Evolutionary conservation across 1,284 basidiomycete species (phyloP), one percentile per base, ranked within the genome.

Genomic region (Vanrija humicola): DNA sequence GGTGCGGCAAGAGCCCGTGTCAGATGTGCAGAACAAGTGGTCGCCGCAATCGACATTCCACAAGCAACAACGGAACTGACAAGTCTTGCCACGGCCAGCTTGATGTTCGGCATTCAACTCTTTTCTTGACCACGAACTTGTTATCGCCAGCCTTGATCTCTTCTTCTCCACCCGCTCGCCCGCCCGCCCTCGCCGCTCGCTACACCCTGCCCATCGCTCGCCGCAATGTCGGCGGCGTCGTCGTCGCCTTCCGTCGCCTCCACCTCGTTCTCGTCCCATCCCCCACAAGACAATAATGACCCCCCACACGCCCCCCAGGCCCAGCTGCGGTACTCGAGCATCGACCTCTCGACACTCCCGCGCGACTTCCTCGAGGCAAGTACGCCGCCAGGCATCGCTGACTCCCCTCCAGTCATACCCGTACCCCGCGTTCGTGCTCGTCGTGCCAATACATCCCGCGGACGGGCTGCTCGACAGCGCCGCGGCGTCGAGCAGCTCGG

Each of bases 401-500:
- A 34, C 46, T 70, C 72, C 43, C 71, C 73, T 26, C 71, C 72
- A 0, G 29, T 42, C 34, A 38, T 47, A 58, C 16, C 52, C 26
- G 3, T 39, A 48, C 15, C 42, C 42, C 18, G 42, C 42, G n/a
- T 23, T n/a, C 18, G 15, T 34, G 15, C 14, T 12, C 16, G 26
- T 71, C 5, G 34, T 34, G 34, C 34, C 34, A 34, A 34, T 34
- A 34, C 34, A 34, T 2, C 34, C 12, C 9, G 9, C 34, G 2
- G 34, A 34, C 34, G 12, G 14, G 9, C 14, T 34, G 12, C 21
- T 23, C 21, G 21, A 23, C 21, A 14, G 34, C 14, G 34, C 6
- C 29, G 8, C 6, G 6, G 29, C 34, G 4, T 34, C 34, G 9
- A 34, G 14, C 34, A 12, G 9, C 5, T 34, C 34, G 12, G 4